Conservation (phyloP, 768 basidiomycete genomes). For the Chalciporus sphaerocephalus region DNA sequence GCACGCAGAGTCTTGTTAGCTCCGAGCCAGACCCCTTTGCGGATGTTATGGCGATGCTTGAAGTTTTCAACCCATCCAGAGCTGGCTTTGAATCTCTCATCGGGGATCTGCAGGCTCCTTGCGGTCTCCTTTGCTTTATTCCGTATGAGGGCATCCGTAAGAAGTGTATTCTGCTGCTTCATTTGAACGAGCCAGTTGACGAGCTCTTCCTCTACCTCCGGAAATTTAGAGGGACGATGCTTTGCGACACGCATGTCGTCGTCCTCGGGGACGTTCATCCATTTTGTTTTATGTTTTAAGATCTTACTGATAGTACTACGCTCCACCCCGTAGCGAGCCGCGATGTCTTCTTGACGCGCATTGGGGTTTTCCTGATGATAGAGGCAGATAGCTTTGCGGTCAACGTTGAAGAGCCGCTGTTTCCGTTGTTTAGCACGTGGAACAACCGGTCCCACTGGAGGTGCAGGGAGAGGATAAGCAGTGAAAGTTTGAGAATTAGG, state of each 20-base stretch:
- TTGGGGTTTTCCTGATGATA: conserved; percentile 62
- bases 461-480: conserved; percentile 28
- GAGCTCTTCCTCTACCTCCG: conserved; percentile 66
- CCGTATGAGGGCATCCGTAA: conserved; percentile 64
- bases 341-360: conserved; percentile 82
- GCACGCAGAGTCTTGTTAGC: conserved; percentile 34
- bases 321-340: conserved; percentile 69
- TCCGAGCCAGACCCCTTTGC: conserved; percentile 56
- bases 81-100: conserved; percentile 86
- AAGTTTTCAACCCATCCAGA: conserved; percentile 92
- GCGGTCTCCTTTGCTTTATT: conserved; percentile 68
- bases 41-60: conserved; percentile 76
- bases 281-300: conserved; percentile 77
- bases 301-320: conserved; percentile 94
- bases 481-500: conserved; percentile 31
- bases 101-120: conserved; percentile 46
- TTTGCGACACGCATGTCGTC: conserved; percentile 59
- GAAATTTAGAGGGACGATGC: conserved; percentile 77
- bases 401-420: conserved; percentile 67
- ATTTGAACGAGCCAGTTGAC: conserved; percentile 56
- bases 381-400: conserved; percentile 71
- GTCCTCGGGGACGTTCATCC: conserved; percentile 66
- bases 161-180: conserved; percentile 40
- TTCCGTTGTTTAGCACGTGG: conserved; percentile 55
- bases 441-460: conserved; percentile 27